A percentile compares a stretch with the other conserved stretches of the same genome.
phyloP scores from a whole-genome alignment of 202 grass and related monocot species.

The Saccharum hybrid region DNA sequence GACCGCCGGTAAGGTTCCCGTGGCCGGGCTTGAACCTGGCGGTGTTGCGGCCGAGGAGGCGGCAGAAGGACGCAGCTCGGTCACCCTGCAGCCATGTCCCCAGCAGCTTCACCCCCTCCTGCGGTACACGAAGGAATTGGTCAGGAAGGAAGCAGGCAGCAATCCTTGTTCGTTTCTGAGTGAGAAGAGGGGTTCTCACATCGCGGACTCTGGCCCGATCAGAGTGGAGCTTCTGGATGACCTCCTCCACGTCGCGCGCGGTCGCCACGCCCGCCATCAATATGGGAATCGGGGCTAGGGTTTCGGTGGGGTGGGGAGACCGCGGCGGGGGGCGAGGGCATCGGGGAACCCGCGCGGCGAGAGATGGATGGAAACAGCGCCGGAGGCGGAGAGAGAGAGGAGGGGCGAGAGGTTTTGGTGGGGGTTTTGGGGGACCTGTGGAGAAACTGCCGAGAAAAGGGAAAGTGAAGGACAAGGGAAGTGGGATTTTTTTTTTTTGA shows the following conservation, averaged over 20 bases:
- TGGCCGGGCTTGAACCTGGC: conserved; percentile 53
- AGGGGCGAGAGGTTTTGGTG: not conserved
- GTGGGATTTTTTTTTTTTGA: no score
- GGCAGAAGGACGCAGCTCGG: conserved; percentile 61
- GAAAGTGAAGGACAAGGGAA: no score
- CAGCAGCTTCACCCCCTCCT: conserved; percentile 87
- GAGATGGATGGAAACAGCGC: not conserved
- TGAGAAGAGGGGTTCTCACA: conserved; percentile 34
- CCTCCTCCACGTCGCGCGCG: conserved; percentile 64
- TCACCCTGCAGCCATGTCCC: conserved; percentile 74
- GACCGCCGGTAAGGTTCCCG: conserved; percentile 57
- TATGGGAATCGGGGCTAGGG: conserved; percentile 27
- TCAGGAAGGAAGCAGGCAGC: not conserved
- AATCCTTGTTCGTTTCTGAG: not conserved
- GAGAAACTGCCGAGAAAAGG: no score
- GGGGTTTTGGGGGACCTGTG: not conserved
- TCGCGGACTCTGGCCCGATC: conserved; percentile 72
- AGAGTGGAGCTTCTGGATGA: conserved; percentile 80
- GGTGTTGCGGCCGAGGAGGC: conserved; percentile 70
- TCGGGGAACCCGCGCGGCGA: not conserved
- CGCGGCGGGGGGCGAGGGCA: not conserved
- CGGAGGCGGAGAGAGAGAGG: not conserved
- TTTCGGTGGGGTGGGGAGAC: not conserved
- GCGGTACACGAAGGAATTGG: not conserved
- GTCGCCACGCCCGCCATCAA: conserved; percentile 51